Evolutionary conservation across 2,329 filamentous ascomycete genomes (phyloP).

Genomic region (Aspergillus intermedius): DNA sequence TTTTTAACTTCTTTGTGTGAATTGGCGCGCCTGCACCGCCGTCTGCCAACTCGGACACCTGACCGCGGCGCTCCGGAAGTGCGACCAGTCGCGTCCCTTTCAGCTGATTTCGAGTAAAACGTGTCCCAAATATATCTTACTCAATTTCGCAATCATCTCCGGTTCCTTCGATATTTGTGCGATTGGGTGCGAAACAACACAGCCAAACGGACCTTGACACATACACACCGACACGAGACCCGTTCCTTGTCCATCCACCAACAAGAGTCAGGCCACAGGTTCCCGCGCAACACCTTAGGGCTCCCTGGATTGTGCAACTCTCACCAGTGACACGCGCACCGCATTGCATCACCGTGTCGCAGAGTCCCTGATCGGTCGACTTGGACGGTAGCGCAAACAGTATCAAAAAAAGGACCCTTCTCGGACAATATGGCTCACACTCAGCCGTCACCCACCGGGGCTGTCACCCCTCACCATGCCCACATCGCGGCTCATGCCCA

Average conservation of each 20-base stretch:
- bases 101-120: too few species aligned
- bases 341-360: constrained; percentile 30
- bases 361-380: constrained; percentile 5
- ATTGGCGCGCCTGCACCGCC: not conserved
- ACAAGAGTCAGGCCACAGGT: not conserved
- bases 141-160: too few species aligned
- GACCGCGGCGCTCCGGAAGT: too few species aligned
- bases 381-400: constrained; percentile 8
- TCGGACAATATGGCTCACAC: constrained; percentile 60
- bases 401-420: not conserved
- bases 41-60: not conserved
- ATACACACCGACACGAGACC: not conserved
- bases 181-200: too few species aligned
- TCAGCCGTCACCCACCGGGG: constrained; percentile 72
- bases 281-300: not conserved
- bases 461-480: constrained; percentile 58
- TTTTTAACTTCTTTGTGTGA: not conserved
- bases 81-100: too few species aligned
- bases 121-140: too few species aligned
- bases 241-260: not conserved
- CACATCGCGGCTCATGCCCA: constrained; percentile 28
- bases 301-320: constrained; percentile 11
- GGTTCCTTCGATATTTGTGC: too few species aligned
- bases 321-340: constrained; percentile 11
- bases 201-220: not conserved